phyloP scores from a whole-genome alignment of 2,329 filamentous ascomycete genomes.

The Fusarium sp. region DNA sequence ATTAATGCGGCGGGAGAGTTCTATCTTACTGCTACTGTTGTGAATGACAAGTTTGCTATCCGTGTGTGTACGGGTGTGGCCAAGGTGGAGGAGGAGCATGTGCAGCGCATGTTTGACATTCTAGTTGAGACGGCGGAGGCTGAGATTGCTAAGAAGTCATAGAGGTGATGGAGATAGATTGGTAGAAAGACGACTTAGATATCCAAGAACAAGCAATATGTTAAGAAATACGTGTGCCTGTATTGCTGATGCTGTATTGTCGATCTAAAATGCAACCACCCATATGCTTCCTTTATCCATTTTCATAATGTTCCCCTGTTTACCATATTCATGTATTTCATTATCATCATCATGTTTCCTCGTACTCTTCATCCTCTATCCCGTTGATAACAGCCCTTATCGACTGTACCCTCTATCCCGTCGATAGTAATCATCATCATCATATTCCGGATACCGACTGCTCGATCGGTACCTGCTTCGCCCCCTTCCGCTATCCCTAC shows the following conservation, averaged over 20 bases:
- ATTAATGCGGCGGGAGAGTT: slow-evolving; percentile 82
- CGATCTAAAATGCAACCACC: neutral
- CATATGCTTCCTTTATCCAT: slow-evolving; percentile 1
- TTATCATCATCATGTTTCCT: slow-evolving; percentile 6
- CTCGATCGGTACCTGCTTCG: slow-evolving; percentile 26
- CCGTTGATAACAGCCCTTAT: neutral
- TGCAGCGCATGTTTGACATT: slow-evolving; percentile 79
- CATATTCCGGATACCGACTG: slow-evolving; percentile 13
- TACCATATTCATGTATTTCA: slow-evolving; percentile 1
- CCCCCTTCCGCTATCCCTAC: slow-evolving; percentile 34
- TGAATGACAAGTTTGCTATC: slow-evolving; percentile 81
- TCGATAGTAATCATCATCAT: slow-evolving; percentile 26
- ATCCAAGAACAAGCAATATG: neutral
- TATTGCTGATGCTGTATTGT: neutral
- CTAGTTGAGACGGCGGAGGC: slow-evolving; percentile 72
- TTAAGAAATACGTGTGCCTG: neutral
- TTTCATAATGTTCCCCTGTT: neutral
- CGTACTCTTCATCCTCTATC: slow-evolving; percentile 12
- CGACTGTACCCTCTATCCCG: slow-evolving; percentile 26
- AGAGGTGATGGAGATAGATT: neutral
- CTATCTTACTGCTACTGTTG: slow-evolving; percentile 82
- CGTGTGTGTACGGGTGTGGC: slow-evolving; percentile 81
- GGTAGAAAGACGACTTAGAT: neutral
- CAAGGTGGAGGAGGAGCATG: slow-evolving; percentile 75
- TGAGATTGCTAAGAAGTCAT: slow-evolving; percentile 26